Conservation (phyloP, 129 eudicot genomes). For the Silybum marianum region DNA sequence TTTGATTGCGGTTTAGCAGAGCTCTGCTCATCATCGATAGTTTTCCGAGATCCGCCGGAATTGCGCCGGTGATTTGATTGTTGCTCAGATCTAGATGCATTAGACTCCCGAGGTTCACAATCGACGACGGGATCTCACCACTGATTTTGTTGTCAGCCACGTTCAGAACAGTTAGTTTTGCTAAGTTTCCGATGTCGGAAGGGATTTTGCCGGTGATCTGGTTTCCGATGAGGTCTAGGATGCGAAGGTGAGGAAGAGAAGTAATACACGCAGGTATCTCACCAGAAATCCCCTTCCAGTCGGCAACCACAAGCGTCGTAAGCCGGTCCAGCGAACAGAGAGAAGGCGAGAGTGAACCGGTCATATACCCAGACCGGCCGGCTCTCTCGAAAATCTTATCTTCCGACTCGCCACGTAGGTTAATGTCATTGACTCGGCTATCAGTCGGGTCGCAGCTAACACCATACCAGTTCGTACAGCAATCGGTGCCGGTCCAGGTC, state of each 20-base stretch:
- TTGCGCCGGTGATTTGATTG: conserved; percentile 57
- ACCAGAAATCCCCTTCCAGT: conserved; percentile 87
- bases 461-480: conserved; percentile 82
- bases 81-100: conserved; percentile 79
- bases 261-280: conserved; percentile 71
- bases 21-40: conserved; percentile 83
- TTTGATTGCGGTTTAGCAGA: conserved; percentile 53
- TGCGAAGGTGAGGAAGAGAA: conserved; percentile 52
- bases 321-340: conserved; percentile 71
- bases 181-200: conserved; percentile 57
- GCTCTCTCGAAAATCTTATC: conserved; percentile 69
- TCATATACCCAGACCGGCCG: conserved; percentile 85
- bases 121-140: conserved; percentile 65
- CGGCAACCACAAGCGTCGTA: conserved; percentile 72
- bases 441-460: conserved; percentile 80
- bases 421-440: conserved; percentile 66
- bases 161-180: conserved; percentile 60
- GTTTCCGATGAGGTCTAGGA: conserved; percentile 76
- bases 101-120: conserved; percentile 50
- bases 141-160: conserved; percentile 66
- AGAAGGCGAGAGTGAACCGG: conserved; percentile 73
- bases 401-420: conserved; percentile 84
- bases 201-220: conserved; percentile 66
- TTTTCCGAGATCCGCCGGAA: conserved; percentile 71
- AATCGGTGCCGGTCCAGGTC: conserved; percentile 74